Evolutionary conservation across 2,329 filamentous ascomycete genomes (phyloP), one percentile per base, ranked within the genome.

Genomic region (Exophiala sp.): DNA sequence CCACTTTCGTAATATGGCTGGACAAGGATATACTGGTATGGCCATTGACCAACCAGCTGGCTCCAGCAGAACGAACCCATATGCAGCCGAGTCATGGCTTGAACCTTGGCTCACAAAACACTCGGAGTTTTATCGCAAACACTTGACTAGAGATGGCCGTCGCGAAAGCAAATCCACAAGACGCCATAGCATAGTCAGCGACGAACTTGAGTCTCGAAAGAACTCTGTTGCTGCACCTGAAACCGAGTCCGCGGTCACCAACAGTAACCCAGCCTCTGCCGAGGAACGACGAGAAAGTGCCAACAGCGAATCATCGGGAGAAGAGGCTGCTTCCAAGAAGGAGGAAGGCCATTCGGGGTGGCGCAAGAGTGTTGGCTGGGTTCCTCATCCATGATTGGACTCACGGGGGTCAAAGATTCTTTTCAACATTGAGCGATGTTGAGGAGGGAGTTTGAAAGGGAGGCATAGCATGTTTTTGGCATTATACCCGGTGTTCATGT

Each of bases 71-170:
- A 43, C 38, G n/a, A 54, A 55, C 35, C 55, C 58, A 8, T 52
- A 58, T 44, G 59, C 59, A 32, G 54, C 59, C 24, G 59, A 62
- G 16, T 47, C 59, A 2, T 62, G 57, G 57, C 43, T 62, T n/a
- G 59, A 62, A 39, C 59, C 59, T 20, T 61, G 58, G 58, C 59
- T 62, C 48, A 55, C 60, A 52, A 59, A 59, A 33, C 57, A 62
- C 44, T 57, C 54, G 9, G 54, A 51, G 14, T 62, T 62, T 47
- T 62, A 62, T 39, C 59, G 59, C 57, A 62, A 54, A 34, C 59
- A 62, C 47, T 44, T 62, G 21, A 54, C 57, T 16, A 32, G 50
- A 11, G 50, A 57, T n/a, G 54, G 54, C 18, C 54, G 57, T 14
- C 44, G 35, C 16, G 57, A 59, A 40, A 53, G 50, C 48, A 57